These are phyloP conservation scores for Globisporangium echinulatum DNA, from an alignment of 352 stramenopile genomes.

Conservation along the genomic window DNA sequence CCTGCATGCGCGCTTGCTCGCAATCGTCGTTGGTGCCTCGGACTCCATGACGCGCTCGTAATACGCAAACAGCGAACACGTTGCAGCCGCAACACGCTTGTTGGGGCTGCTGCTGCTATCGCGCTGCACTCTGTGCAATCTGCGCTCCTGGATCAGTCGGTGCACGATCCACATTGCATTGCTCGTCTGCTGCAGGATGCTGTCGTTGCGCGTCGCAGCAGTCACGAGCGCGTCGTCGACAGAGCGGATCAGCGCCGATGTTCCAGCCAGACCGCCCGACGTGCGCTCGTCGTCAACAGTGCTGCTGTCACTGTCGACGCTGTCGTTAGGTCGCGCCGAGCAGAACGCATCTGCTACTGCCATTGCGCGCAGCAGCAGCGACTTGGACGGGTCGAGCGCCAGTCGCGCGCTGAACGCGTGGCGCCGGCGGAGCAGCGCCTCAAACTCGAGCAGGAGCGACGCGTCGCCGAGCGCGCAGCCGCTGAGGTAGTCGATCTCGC, in stretches of 20 bases:
- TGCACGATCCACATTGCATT: conserved; percentile 15
- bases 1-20: neutral
- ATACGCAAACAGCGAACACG: conserved; percentile 7
- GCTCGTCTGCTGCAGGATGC: conserved; percentile 3
- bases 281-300: neutral
- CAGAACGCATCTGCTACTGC: conserved; percentile 12
- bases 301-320: neutral
- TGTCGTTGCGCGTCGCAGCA: neutral
- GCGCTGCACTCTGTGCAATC: no score
- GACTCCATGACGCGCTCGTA: neutral
- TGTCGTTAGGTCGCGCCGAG: neutral
- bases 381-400: conserved; percentile 4
- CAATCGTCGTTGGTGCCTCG: neutral
- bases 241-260: conserved; percentile 7
- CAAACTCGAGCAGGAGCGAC: conserved; percentile 10
- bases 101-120: neutral
- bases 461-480: conserved; percentile 14
- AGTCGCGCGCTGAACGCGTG: conserved; percentile 3
- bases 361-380: conserved; percentile 7
- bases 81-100: neutral
- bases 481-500: conserved; percentile 12
- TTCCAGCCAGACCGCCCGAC: conserved; percentile 4
- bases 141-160: conserved; percentile 4
- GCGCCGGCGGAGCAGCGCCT: conserved; percentile 8
- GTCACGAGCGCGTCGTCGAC: neutral